Percentiles rank a stretch among this genome's conserved stretches.
Evolutionary conservation across 2,329 filamentous ascomycete species (phyloP).

Genomic region (Colletotrichum siamense): DNA sequence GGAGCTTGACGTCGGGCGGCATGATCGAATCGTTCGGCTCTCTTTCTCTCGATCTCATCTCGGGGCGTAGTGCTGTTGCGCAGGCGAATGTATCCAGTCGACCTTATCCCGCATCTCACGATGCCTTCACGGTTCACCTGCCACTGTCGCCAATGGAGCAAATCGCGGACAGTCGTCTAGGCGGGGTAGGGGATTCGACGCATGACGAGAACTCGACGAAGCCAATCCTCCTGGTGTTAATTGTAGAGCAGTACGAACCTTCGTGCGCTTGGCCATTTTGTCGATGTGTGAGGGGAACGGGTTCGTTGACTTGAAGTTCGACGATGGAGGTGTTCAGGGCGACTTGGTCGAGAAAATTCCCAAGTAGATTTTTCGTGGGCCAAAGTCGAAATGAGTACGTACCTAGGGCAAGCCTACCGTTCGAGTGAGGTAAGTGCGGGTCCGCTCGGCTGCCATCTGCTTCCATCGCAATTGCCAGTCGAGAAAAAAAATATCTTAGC

Average conservation of each 20-base stretch:
- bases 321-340: slow-evolving; percentile 25
- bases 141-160: slow-evolving; percentile 4
- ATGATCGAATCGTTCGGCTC: not conserved
- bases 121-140: not conserved
- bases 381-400: slow-evolving; percentile 32
- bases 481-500: not conserved
- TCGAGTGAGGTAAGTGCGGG: not conserved
- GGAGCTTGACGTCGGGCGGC: not conserved
- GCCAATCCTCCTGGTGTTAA: not conserved
- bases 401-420: slow-evolving; percentile 25
- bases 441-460: not conserved
- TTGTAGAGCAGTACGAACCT: slow-evolving; percentile 27
- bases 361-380: not conserved
- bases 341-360: slow-evolving; percentile 23
- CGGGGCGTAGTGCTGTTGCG: not conserved
- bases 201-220: slow-evolving; percentile 4
- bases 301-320: slow-evolving; percentile 24
- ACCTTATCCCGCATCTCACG: not conserved
- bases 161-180: not conserved
- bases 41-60: slow-evolving; percentile 5
- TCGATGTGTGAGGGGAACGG: slow-evolving; percentile 39
- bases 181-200: slow-evolving; percentile 7
- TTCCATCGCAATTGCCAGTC: not conserved
- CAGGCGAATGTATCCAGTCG: not conserved
- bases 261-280: slow-evolving; percentile 95